Conservation (phyloP, 2,329 filamentous ascomycete species). For the Sphaceloma murrayae region DNA sequence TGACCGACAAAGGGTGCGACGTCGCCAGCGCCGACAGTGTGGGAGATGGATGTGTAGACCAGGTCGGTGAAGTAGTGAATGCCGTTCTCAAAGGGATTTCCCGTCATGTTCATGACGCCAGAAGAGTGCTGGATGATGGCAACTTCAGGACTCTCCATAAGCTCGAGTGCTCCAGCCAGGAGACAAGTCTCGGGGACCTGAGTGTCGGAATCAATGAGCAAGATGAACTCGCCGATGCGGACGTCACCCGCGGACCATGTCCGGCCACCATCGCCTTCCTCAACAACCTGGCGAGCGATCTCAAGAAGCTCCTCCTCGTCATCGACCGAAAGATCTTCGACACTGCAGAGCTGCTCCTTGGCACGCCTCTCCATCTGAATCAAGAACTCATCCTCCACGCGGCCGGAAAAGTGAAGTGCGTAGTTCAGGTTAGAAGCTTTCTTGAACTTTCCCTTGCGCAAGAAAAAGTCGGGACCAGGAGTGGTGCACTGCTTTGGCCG, state of each 20-base stretch:
- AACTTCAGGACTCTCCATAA: constrained; percentile 65
- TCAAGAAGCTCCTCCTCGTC: constrained; percentile 56
- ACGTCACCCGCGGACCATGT: constrained; percentile 70
- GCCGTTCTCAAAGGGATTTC: constrained; percentile 48
- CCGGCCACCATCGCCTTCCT: constrained; percentile 50
- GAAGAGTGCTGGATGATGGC: constrained; percentile 66
- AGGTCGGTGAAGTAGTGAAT: constrained; percentile 46
- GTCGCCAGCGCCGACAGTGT: constrained; percentile 66
- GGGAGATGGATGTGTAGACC: constrained; percentile 66
- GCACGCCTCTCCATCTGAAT: constrained; percentile 52
- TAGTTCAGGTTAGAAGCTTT: constrained; percentile 68
- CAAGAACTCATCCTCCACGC: constrained; percentile 59
- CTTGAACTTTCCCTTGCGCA: constrained; percentile 44
- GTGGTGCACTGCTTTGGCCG: constrained; percentile 43
- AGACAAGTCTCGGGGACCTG: constrained; percentile 63
- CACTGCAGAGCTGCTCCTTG: constrained; percentile 15
- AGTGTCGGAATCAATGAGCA: constrained; percentile 63
- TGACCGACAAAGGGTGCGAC: constrained; percentile 71
- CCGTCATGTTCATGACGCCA: constrained; percentile 62
- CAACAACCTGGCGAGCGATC: constrained; percentile 50
- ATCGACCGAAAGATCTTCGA: constrained; percentile 14
- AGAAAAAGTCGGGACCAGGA: constrained; percentile 36
- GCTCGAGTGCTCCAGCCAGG: constrained; percentile 63
- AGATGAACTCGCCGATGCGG: constrained; percentile 62
- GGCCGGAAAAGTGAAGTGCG: constrained; percentile 51